A percentile compares a stretch with the other conserved stretches of the same genome.
These are phyloP conservation scores for Cytospora mali DNA, from an alignment of 2,329 filamentous ascomycete genomes.

Conservation along the genomic window DNA sequence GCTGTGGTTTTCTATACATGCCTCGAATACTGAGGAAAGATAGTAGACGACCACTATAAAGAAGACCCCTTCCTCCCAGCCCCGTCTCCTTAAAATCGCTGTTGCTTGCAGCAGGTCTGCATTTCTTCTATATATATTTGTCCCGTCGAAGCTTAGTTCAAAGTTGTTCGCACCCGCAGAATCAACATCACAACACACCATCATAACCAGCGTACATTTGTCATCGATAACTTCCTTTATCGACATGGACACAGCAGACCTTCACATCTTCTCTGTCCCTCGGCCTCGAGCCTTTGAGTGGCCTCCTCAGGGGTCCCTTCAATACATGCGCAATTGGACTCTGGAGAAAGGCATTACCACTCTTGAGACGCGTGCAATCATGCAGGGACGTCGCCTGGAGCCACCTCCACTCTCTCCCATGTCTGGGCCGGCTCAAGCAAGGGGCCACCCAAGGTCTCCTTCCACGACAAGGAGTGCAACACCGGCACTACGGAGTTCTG, in stretches of 20 bases:
- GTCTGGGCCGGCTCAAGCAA: neutral
- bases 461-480: neutral
- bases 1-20: neutral
- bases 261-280: neutral
- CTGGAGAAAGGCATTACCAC: slow-evolving; percentile 8
- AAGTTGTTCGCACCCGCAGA: neutral
- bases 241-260: neutral
- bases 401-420: slow-evolving; percentile 8
- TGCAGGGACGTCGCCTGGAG: slow-evolving; percentile 10
- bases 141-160: neutral
- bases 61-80: neutral
- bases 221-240: neutral
- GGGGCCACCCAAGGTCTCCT: neutral
- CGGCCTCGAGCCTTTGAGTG: neutral
- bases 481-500: neutral
- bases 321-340: slow-evolving; percentile 15
- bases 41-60: neutral
- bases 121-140: neutral
- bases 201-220: neutral
- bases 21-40: neutral
- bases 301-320: neutral
- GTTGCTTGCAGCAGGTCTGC: neutral
- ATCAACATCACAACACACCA: neutral
- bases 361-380: slow-evolving; percentile 4
- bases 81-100: no score